A percentile compares a stretch with the other conserved stretches of the same genome.
phyloP scores from a whole-genome alignment of 2,329 filamentous ascomycete species.

The Sporothrix variecibatus region DNA sequence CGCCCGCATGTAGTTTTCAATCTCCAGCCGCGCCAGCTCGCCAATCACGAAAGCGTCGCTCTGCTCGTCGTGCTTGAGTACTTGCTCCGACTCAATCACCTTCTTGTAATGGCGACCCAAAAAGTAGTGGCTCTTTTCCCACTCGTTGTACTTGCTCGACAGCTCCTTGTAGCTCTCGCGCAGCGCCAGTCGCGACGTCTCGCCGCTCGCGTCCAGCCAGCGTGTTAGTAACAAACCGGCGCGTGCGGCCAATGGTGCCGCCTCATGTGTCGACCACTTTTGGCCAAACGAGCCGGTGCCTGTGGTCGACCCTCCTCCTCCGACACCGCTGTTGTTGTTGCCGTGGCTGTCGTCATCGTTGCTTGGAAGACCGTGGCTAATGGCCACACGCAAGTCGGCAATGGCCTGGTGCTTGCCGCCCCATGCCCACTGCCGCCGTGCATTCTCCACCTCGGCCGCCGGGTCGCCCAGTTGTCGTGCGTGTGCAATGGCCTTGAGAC shows the following conservation, averaged over 20 bases:
- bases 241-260: conserved; percentile 59
- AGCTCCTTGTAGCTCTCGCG: conserved; percentile 82
- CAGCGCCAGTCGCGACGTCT: conserved; percentile 80
- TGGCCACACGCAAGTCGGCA: conserved; percentile 83
- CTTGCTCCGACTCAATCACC: conserved; percentile 84
- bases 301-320: background rate
- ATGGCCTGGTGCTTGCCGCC: conserved; percentile 94
- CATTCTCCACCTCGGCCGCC: conserved; percentile 91
- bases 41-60: conserved; percentile 75
- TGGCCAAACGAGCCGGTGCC: conserved; percentile 9
- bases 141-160: conserved; percentile 67
- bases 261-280: conserved; percentile 9
- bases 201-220: conserved; percentile 94
- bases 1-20: conserved; percentile 90
- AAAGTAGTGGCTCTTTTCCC: conserved; percentile 98
- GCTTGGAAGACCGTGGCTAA: conserved; percentile 42
- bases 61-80: conserved; percentile 74
- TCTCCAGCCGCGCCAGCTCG: conserved; percentile 82
- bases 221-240: conserved; percentile 90
- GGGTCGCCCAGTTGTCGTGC: conserved; percentile 82
- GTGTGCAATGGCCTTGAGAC: conserved; percentile 90
- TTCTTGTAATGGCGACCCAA: conserved; percentile 97
- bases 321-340: background rate
- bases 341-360: background rate
- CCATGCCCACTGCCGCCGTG: conserved; percentile 88